A percentile compares a stretch with the other conserved stretches of the same genome.
Evolutionary conservation across 148 eudicot species (phyloP).

Genomic region (Rheum nobile): DNA sequence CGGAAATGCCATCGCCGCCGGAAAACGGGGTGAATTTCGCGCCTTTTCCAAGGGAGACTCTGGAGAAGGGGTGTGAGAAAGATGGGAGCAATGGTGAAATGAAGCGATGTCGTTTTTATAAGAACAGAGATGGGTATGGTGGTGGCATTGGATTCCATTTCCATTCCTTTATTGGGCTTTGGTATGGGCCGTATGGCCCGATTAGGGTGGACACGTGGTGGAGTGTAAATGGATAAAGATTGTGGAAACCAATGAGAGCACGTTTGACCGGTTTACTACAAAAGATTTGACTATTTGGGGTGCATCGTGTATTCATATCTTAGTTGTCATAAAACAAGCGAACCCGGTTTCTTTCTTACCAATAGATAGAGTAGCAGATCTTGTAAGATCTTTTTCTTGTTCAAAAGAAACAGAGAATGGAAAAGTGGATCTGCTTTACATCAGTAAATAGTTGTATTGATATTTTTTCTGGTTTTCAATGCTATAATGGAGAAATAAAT

Average conservation of each 20-base stretch:
- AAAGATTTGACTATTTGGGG: background rate
- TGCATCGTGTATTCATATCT: background rate
- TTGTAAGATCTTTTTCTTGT: background rate
- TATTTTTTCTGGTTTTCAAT: no score
- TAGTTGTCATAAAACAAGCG: background rate
- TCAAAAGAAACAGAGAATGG: background rate
- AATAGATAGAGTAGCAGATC: background rate
- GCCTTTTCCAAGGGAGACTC: background rate
- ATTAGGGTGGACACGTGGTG: constrained; percentile 18
- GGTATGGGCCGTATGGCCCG: constrained; percentile 7
- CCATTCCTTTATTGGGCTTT: constrained; percentile 1
- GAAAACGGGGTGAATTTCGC: background rate
- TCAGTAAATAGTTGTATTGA: background rate
- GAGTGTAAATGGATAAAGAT: constrained; percentile 20
- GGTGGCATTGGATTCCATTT: constrained; percentile 25
- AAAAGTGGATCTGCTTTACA: background rate
- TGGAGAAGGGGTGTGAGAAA: background rate
- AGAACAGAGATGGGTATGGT: background rate
- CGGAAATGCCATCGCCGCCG: background rate
- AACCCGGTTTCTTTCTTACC: background rate
- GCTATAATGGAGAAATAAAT: no score
- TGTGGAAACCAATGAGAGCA: constrained; percentile 3
- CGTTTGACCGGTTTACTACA: constrained; percentile 7
- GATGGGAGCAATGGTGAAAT: background rate
- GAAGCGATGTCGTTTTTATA: constrained; percentile 9